Evolutionary conservation across 1,284 basidiomycete species (phyloP), one percentile per base, ranked within the genome.

Genomic region (Cryptococcus maquisensis): DNA sequence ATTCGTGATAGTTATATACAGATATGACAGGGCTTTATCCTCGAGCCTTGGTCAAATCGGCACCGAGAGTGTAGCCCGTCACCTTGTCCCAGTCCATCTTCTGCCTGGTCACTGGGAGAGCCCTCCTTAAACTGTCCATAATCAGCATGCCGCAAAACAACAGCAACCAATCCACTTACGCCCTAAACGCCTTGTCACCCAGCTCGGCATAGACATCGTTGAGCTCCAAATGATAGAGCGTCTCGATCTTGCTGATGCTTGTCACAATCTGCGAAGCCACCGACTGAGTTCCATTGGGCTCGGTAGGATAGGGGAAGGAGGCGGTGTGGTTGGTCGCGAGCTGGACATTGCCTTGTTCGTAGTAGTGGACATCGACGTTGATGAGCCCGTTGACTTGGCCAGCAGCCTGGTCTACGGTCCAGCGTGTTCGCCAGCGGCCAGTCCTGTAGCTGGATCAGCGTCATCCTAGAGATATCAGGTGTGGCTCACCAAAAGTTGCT

Each of bases 311-410:
- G 4, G 80, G 74, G 64, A 91, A 80, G 7, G 83, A 82, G 37
- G 87, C 74, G 15, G 78, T 77, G 68, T 91, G 86, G 2, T 80
- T 83, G 7, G 92, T 88, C 23, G 85, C 81, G 35, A 97, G 81
- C 82, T 96, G 93, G 32, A 95, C 93, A 70, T 94, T 94, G 66
- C 91, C 93, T 75, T 95, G 91, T 74, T 97, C 93, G 69, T 92
- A 97, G 71, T 97, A 97, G 73, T 97, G 93, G 23, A 95, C 86
- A 67, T 92, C 88, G 45, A 91, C 82, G 20, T 86, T 77, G 26
- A 93, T 83, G 61, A 79, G 84, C 0, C 91, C 79, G 5, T 58
- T 54, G 12, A 80, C 65, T 8, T 51, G 62, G 13, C 65, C 62
- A 32, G 64, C 64, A 5, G 65, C 65, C 12, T 73, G 59, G 59